Percentiles rank a stretch among this genome's conserved stretches.
phyloP scores from a whole-genome alignment of 2,329 filamentous ascomycete genomes.

The Colletotrichum scovillei region DNA sequence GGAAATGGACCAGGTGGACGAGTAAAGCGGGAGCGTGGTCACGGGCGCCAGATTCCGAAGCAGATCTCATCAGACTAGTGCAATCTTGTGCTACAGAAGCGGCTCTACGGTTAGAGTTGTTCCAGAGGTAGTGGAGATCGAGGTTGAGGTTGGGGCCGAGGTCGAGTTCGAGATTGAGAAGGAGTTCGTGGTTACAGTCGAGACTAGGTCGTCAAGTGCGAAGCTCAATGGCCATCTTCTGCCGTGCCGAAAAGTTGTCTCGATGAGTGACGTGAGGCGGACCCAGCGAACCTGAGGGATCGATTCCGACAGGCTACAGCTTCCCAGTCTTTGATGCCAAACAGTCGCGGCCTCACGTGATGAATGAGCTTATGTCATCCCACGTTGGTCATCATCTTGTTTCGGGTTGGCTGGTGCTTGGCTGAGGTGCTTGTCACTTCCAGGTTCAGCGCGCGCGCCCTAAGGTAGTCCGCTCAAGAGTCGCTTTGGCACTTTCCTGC shows the following conservation, averaged over 20 bases:
- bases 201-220: background rate
- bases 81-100: background rate
- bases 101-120: background rate
- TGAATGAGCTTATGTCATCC: background rate
- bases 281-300: background rate
- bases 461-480: too few relatives aligned
- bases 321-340: constrained; percentile 9
- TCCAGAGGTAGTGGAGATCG: background rate
- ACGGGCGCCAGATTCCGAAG: background rate
- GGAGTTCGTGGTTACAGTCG: background rate
- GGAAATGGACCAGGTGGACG: background rate
- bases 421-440: background rate
- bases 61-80: background rate
- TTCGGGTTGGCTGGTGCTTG: background rate
- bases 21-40: background rate
- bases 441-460: too few relatives aligned
- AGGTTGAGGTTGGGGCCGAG: background rate
- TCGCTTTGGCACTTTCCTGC: too few relatives aligned
- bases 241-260: constrained; percentile 12
- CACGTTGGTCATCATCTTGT: background rate
- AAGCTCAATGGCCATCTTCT: background rate
- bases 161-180: background rate
- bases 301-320: constrained; percentile 8
- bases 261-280: constrained; percentile 16
- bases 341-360: constrained; percentile 34